Evolutionary conservation across 345 rosid species (phyloP).

Genomic region (Ailanthus altissimus): DNA sequence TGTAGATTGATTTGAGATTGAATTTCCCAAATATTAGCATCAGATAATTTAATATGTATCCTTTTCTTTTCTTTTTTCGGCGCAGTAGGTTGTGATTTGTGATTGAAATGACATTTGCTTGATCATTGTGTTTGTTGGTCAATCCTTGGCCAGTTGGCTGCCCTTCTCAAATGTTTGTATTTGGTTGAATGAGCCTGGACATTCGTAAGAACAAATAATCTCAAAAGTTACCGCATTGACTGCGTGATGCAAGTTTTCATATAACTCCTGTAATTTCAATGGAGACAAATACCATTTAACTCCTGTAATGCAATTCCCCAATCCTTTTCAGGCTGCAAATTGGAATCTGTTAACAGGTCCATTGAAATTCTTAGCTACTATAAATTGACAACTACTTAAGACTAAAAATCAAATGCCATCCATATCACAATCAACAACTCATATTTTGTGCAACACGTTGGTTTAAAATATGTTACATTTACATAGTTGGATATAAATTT

Average conservation of each 20-base stretch:
- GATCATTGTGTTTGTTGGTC: background rate
- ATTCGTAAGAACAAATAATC: background rate
- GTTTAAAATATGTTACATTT: no score
- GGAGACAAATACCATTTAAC: no score
- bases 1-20: background rate
- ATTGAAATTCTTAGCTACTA: background rate
- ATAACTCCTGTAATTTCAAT: no score
- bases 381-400: background rate
- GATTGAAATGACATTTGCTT: background rate
- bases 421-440: no score
- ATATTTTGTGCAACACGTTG: no score
- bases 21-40: background rate
- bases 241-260: no score
- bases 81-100: background rate
- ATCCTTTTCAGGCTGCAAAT: no score
- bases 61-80: background rate
- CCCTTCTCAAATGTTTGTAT: background rate
- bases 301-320: no score
- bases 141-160: background rate
- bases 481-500: no score
- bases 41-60: background rate
- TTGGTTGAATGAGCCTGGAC: background rate
- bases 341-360: no score
- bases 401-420: no score
- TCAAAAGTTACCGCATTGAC: no score